Percentiles rank a stretch among this genome's conserved stretches.
phyloP scores from a whole-genome alignment of 179 eudicot species.

The Vitellaria paradoxa region DNA sequence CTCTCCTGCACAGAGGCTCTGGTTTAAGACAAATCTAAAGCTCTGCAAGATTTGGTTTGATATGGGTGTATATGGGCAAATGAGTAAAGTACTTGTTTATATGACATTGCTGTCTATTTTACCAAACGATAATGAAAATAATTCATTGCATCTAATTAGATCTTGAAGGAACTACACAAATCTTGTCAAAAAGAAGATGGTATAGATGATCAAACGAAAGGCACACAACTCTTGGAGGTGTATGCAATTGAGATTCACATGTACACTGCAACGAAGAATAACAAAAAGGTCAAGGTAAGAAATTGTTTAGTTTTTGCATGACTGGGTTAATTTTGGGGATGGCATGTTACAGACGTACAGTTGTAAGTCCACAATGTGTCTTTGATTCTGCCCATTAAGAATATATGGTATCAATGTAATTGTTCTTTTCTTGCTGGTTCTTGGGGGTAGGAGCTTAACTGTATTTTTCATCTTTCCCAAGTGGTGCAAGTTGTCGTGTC shows the following conservation, averaged over 20 bases:
- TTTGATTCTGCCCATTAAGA: neutral
- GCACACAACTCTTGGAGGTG: constrained; percentile 93
- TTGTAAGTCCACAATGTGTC: neutral
- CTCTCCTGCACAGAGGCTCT: constrained; percentile 64
- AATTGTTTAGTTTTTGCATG: neutral
- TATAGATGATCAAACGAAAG: constrained; percentile 97
- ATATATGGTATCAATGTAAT: neutral
- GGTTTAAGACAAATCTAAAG: constrained; percentile 99
- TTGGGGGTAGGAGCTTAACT: neutral
- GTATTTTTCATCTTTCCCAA: neutral
- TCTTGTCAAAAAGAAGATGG: constrained; percentile 97
- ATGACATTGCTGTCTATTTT: neutral
- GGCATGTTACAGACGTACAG: neutral
- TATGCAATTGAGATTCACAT: constrained; percentile 98
- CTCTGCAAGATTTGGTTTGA: constrained; percentile 99
- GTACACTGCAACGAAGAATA: constrained; percentile 98
- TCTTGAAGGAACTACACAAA: constrained; percentile 96
- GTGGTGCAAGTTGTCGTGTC: too few relatives aligned
- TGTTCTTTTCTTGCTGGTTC: neutral
- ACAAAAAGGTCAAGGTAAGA: constrained; percentile 91
- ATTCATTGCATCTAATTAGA: constrained; percentile 33
- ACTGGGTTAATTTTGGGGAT: neutral
- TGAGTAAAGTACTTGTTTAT: constrained; percentile 70
- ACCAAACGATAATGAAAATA: neutral
- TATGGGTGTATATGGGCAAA: constrained; percentile 95